These are phyloP conservation scores for Cyanidium caldarium DNA, from an alignment of 23 red algal species.

Conservation along the genomic window DNA sequence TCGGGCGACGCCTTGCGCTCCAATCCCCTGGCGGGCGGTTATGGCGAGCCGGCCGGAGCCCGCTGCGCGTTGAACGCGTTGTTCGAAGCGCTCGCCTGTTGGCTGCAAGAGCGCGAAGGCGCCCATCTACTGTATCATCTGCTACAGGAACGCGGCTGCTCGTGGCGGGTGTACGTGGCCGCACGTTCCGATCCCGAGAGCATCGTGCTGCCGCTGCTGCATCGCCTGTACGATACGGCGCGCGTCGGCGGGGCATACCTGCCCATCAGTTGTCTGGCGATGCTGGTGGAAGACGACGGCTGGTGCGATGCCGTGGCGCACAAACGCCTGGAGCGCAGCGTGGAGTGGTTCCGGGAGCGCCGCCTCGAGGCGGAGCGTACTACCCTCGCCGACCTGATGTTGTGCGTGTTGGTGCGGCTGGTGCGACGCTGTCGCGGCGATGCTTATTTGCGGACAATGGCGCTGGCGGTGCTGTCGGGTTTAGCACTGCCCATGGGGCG, in stretches of 20 bases:
- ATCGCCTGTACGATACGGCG: neutral
- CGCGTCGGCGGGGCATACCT: neutral
- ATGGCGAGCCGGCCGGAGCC: too few relatives aligned
- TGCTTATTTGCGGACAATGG: too few relatives aligned
- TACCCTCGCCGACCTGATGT: neutral
- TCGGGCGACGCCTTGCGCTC: too few relatives aligned
- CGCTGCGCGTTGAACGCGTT: too few relatives aligned
- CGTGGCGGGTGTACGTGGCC: neutral
- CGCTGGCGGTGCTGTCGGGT: neutral
- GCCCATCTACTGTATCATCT: neutral
- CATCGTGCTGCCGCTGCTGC: neutral
- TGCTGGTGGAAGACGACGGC: neutral
- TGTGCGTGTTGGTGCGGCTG: neutral
- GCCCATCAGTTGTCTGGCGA: neutral
- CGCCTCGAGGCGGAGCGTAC: neutral
- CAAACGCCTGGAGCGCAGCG: neutral
- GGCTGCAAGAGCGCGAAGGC: neutral
- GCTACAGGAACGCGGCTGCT: neutral
- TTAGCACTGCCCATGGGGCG: neutral
- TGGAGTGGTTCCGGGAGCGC: neutral
- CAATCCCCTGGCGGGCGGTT: too few relatives aligned
- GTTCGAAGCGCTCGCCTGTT: neutral
- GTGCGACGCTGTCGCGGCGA: neutral
- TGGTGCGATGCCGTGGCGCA: neutral
- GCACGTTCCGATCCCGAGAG: neutral